Percentiles rank a stretch among this genome's conserved stretches.
Evolutionary conservation across 139 green algal genomes (phyloP).

Genomic region (Picochlorum sp.): DNA sequence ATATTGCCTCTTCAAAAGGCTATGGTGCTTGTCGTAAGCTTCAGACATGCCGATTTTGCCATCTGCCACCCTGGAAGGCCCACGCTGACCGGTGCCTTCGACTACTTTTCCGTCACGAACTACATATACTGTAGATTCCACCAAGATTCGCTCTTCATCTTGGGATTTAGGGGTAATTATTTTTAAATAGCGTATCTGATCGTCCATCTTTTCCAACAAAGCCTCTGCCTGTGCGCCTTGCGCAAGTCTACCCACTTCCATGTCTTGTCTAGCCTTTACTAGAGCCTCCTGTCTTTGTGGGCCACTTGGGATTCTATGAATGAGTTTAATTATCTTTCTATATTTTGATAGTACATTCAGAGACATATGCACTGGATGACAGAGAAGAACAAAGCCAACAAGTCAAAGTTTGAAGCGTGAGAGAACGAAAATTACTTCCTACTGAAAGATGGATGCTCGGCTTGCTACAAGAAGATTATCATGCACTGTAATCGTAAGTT

Average conservation of each 20-base stretch:
- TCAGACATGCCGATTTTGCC: conserved; percentile 49
- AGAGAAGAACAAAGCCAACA: no score
- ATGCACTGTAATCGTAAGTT: no score
- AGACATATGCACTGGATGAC: no score
- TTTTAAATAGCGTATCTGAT: conserved; percentile 43
- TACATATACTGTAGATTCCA: conserved; percentile 24
- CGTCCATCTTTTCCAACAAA: conserved; percentile 36
- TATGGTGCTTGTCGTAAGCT: conserved; percentile 31
- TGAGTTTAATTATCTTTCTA: conserved; percentile 33
- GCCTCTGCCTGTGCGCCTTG: background rate
- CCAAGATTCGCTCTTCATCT: conserved; percentile 11
- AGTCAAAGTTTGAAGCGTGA: no score
- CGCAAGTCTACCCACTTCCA: no score
- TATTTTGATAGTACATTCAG: no score
- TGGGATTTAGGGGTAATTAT: conserved; percentile 28
- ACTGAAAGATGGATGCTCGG: no score
- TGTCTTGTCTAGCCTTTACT: background rate
- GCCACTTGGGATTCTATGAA: no score
- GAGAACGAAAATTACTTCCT: no score
- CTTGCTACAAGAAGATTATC: no score
- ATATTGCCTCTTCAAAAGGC: conserved; percentile 47
- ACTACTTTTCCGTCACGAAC: conserved; percentile 42
- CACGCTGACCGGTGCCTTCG: conserved; percentile 3
- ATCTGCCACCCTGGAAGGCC: conserved; percentile 43
- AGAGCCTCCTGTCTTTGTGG: background rate